Base-by-base conservation (phyloP, 208 protist genomes). In the Acanthamoeba divionensis region DNA sequence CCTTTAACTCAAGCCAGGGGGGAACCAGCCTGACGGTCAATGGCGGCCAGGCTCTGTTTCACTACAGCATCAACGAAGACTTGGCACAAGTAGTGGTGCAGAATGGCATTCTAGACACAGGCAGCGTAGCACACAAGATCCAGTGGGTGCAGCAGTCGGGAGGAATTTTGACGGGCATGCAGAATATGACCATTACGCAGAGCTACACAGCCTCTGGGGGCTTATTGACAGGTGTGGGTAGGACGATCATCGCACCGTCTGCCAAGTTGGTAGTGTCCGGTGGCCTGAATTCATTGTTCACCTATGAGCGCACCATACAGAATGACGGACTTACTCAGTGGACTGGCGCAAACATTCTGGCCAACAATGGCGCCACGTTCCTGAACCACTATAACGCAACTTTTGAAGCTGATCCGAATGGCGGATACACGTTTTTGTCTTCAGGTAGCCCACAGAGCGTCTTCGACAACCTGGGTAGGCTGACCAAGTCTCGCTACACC, bases 331-430 rank as follows among this genome's bases (percentile, higher is more conserved):
- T 83, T 33, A 44, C 50, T 24, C 73, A 83, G 73, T 83, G 73
- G 73, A 36, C 44, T 33, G 45, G 48, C 73, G 73, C 52, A 26
- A 83, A 36, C 73, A 10, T 36, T 18, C 26, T 4, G 33, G 29
- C 50, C 48, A 26, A 12, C 73, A 83, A 52, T 21, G 48, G 73
- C 26, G 73, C 73, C 5, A 4, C 33, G 73, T 55, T 83, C 48
- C 13, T 41, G 29, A 83, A 83, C 73, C 65, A 54, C 52, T 44
- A 83, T 54, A 83, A 83, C 73, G 73, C 73, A 47, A 83, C 73
- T 33, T 83, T 83, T 54, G 12, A 24, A 15, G 73, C 73, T 36
- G 73, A 83, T 31, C 41, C 69, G 26, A 10, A 8, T 8, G 8
- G 2, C 48, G 33, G 65, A 54, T n/a, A n/a, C n/a, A n/a, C n/a